Base-by-base conservation (phyloP, 73 alveolate species). In the Durusdinium trenchii region DNA sequence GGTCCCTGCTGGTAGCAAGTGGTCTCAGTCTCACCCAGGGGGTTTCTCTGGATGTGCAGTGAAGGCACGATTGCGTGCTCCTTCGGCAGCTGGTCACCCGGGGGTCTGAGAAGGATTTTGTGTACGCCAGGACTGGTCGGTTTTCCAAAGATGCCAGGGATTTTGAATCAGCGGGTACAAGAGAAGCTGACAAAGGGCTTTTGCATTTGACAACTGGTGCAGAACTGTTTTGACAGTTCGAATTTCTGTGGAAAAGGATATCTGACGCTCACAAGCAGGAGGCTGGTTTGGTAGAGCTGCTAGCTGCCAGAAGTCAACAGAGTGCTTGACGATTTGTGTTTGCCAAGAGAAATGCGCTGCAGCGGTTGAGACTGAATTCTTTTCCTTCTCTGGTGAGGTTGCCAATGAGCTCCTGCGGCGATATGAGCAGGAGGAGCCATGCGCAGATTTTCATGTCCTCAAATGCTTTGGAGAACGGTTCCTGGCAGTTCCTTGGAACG, bases 41-140 rank as follows among this genome's bases (percentile, higher is more conserved):
- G 30, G 6, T n/a, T 23, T 1, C 35, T n/a, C n/a, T n/a, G n/a
- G n/a, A n/a, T 16, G 87, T 43, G 6, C 3, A 35, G 2, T 2
- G 38, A 47, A 91, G 98, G 98, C 98, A 91, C 89, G 98, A 91
- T 52, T 91, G 98, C 76, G 98, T 91, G 47, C 98, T 91, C 60
- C 85, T 91, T 87, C 98, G 98, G 54, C 98, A 91, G 89, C 98
- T 91, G 90, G 98, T 91, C 32, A 91, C 98, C 43, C 84, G 98
- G 60, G 98, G 98, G 40, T 76, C 98, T 38, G 98, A 91, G 82
- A 91, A 91, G 90, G 98, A 91, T 50, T 91, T 91, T 52, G 98
- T 91, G 38, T 91, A 91, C 35, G 98, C 98, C 79, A 91, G 98
- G 98, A 67, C 78, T 3, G 96, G 9, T 38, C 9, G n/a, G 36